These are phyloP conservation scores for Daldinia bambusicola DNA, from an alignment of 495 filamentous ascomycete species.

Conservation along the genomic window DNA sequence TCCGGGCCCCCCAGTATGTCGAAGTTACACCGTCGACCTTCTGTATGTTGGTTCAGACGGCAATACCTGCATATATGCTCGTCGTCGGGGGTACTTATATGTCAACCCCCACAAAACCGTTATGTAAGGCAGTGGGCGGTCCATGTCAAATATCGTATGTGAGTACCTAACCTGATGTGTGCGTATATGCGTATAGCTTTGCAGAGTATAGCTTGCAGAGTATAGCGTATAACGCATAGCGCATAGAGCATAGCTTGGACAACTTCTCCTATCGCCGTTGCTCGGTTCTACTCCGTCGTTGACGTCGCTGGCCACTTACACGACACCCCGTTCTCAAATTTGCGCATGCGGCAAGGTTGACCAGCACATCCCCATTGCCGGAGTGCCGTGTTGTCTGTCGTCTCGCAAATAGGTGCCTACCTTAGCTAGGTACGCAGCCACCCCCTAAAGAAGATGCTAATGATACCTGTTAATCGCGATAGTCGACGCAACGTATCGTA, in stretches of 20 bases:
- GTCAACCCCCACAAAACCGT: conserved; percentile 43
- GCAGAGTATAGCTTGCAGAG: background rate
- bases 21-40: conserved; percentile 39
- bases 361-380: conserved; percentile 5
- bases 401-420: conserved; percentile 5
- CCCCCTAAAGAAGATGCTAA: conserved; percentile 25
- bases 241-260: conserved; percentile 1
- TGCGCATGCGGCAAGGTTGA: background rate
- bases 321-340: conserved; percentile 4
- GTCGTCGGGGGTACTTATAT: conserved; percentile 42
- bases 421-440: background rate
- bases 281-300: background rate
- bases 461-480: conserved; percentile 32
- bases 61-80: conserved; percentile 42
- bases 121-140: conserved; percentile 40
- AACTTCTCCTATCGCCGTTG: conserved; percentile 1
- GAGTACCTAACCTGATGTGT: background rate
- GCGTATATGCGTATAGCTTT: background rate
- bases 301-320: conserved; percentile 25
- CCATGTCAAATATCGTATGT: conserved; percentile 20
- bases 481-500: conserved; percentile 28
- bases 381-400: background rate
- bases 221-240: background rate
- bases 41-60: conserved; percentile 42
- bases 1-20: conserved; percentile 43